These are phyloP conservation scores for Triticum urartu DNA, from an alignment of 176 grass and related monocot genomes.

Conservation along the genomic window DNA sequence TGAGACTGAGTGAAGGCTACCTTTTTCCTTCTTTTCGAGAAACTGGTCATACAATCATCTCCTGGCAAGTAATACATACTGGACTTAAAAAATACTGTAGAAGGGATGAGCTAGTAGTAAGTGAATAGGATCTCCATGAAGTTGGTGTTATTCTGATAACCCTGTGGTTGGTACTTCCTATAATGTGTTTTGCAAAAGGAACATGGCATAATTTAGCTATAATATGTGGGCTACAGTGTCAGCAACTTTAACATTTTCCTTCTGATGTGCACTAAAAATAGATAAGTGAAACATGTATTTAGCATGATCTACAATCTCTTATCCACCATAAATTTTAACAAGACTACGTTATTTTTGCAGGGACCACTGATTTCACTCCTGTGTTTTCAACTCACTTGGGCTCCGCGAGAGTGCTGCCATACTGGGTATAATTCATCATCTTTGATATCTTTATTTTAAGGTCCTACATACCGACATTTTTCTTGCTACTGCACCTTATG, in stretches of 20 bases:
- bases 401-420: neutral
- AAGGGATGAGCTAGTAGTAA: neutral
- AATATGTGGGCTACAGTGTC: neutral
- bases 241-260: neutral
- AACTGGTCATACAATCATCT: neutral
- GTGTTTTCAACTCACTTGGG: neutral
- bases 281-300: neutral
- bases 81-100: neutral
- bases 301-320: neutral
- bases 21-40: neutral
- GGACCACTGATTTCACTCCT: neutral
- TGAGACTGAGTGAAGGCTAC: neutral
- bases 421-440: conserved; percentile 23
- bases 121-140: neutral
- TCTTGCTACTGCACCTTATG: neutral
- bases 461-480: neutral
- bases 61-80: neutral
- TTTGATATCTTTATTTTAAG: conserved; percentile 12
- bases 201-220: neutral
- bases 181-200: neutral
- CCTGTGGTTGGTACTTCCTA: neutral
- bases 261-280: neutral
- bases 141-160: neutral
- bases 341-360: conserved; percentile 3
- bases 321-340: neutral